phyloP scores from a whole-genome alignment of 1,284 basidiomycete genomes.

The Ceratobasidium sp. region DNA sequence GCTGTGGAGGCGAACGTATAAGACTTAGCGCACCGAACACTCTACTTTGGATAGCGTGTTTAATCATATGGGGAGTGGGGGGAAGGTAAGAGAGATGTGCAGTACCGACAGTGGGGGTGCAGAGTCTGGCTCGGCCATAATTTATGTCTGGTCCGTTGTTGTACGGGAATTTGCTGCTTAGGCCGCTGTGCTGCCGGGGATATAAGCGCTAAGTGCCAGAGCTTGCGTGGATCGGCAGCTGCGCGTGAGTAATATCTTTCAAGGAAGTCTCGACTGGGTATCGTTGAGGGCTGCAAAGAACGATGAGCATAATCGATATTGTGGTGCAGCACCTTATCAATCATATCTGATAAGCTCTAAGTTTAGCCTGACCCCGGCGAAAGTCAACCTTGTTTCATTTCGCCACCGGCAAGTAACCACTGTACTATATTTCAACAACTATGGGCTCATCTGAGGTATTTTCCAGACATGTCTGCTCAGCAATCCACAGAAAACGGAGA shows the following conservation, averaged over 20 bases:
- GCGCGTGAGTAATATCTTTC: neutral
- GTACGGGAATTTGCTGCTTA: neutral
- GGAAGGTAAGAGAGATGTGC: neutral
- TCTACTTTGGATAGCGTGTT: slow-evolving; percentile 39
- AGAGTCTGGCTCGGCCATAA: slow-evolving; percentile 13
- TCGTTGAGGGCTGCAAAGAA: neutral
- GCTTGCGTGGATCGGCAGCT: slow-evolving; percentile 8
- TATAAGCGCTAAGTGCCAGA: neutral
- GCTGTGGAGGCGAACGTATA: slow-evolving; percentile 47
- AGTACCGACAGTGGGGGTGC: slow-evolving; percentile 31
- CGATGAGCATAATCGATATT: too few relatives aligned
- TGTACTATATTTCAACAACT: neutral
- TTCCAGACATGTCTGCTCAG: slow-evolving; percentile 11
- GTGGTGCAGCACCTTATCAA: too few relatives aligned
- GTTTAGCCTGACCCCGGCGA: neutral
- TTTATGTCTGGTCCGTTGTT: neutral
- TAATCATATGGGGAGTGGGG: slow-evolving; percentile 16
- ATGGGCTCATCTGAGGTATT: slow-evolving; percentile 1
- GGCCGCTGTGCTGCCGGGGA: neutral
- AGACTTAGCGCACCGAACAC: slow-evolving; percentile 29
- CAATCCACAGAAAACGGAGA: slow-evolving; percentile 17
- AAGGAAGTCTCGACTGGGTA: neutral
- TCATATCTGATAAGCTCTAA: slow-evolving; percentile 21
- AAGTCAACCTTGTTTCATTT: neutral
- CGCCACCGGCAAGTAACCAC: slow-evolving; percentile 21